These are phyloP conservation scores for Fusarium nurragi DNA, from an alignment of 2,329 filamentous ascomycete species.

Conservation along the genomic window DNA sequence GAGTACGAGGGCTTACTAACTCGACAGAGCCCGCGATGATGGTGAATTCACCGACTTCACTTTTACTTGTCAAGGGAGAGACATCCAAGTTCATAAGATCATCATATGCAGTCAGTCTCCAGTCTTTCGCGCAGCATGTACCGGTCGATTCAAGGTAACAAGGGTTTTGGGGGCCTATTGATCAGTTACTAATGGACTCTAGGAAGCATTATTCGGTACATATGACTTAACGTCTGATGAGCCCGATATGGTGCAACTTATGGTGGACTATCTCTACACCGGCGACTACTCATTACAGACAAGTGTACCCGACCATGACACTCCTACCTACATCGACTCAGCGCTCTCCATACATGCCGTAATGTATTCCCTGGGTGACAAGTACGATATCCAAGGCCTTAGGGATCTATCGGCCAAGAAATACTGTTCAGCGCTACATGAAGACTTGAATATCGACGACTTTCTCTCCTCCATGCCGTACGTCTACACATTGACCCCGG, in stretches of 20 bases:
- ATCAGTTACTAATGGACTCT: background rate
- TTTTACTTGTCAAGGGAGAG: background rate
- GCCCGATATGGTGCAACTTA: slow-evolving; percentile 2
- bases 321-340: fast-evolving
- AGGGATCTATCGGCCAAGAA: background rate
- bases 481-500: slow-evolving; percentile 2
- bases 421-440: slow-evolving; percentile 4
- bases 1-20: background rate
- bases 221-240: slow-evolving; percentile 15
- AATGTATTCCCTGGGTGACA: slow-evolving; percentile 24
- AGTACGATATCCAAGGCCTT: slow-evolving; percentile 24
- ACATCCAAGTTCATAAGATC: slow-evolving; percentile 3
- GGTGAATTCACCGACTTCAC: slow-evolving; percentile 15
- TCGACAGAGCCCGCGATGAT: background rate
- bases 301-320: fast-evolving
- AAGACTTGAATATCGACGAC: background rate
- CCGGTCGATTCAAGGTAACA: slow-evolving; percentile 7
- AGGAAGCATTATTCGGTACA: slow-evolving; percentile 17
- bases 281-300: background rate
- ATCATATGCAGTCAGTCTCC: slow-evolving; percentile 15
- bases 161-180: fast-evolving
- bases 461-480: slow-evolving; percentile 14
- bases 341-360: background rate
- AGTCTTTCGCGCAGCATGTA: slow-evolving; percentile 13
- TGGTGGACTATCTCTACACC: slow-evolving; percentile 34